phyloP scores from a whole-genome alignment of 208 protist species.

The Leishmania aethiopica region DNA sequence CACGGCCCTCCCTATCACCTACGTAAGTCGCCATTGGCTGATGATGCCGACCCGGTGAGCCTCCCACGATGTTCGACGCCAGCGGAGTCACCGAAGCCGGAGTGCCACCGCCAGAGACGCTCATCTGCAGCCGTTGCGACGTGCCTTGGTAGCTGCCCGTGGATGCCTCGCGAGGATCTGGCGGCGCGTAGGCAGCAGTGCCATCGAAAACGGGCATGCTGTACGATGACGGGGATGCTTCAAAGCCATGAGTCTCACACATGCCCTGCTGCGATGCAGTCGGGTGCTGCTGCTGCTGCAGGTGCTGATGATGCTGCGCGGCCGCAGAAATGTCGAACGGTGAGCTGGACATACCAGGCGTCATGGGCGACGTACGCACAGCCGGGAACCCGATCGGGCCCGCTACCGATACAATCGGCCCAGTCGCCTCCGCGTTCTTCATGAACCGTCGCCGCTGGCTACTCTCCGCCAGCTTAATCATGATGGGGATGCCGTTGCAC shows the following conservation, averaged over 20 bases:
- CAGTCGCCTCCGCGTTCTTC: conserved; percentile 6
- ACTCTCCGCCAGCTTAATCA: conserved; percentile 70
- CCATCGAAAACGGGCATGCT: neutral
- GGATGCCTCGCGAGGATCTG: neutral
- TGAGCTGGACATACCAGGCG: neutral
- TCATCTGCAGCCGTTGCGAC: neutral
- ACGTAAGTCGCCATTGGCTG: neutral
- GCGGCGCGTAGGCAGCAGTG: neutral
- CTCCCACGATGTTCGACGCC: neutral
- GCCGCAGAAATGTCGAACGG: neutral
- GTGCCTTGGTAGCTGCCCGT: neutral
- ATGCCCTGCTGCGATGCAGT: neutral
- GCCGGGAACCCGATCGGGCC: neutral
- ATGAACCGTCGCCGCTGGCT: conserved; percentile 26
- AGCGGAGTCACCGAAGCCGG: neutral
- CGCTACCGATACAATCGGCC: neutral
- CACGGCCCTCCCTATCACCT: neutral
- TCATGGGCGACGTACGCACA: conserved; percentile 6
- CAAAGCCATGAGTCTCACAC: neutral
- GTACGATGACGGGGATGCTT: neutral
- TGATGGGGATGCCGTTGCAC: conserved; percentile 57
- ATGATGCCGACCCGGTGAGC: neutral
- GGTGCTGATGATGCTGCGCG: conserved; percentile 1
- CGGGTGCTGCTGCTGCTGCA: neutral
- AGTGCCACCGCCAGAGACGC: conserved; percentile 2